Evolutionary conservation across 2,329 filamentous ascomycete genomes (phyloP), one percentile per base, ranked within the genome.

Genomic region (Hortaea werneckii): DNA sequence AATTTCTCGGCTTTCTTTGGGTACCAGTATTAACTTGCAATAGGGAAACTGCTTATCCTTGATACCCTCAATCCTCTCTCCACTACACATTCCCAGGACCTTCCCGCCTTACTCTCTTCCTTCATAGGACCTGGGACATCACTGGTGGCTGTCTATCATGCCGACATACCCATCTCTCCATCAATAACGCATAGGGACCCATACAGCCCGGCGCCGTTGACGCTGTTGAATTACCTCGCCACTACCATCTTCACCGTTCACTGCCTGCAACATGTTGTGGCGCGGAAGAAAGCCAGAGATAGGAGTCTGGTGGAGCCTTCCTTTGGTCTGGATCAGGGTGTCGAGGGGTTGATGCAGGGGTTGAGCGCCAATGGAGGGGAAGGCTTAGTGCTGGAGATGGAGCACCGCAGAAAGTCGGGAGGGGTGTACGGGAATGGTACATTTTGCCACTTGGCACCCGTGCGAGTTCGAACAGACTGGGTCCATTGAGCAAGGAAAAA

Each of bases 401-500:
- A 98, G 65, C 78, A 95, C 55, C 76, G 92, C 8, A 75, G 90
- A 45, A 83, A 88, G 56, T 90, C 84, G 57, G 89, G 90, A 74
- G 88, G 4, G 79, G 82, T 0, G 82, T 94, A 11, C 67, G 75
- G 6, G 90, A 95, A 65, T 76, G 71, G 67, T 83, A 77, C 57
- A 75, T 78, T 51, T 56, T 83, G 13, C 73, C 75, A 1, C 46
- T 53, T 6, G 30, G 29, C 13, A 8, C 35, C 32, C 32, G 9
- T 35, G 9, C n/a, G 32, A 2, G 4, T 34, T 26, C 9, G 9
- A 13, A 42, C 2, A 6, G 3, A 6, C 12, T 3, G 29, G 34
- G 8, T 50, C 32, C 46, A 3, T 35, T 9, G 37, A 12, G 9
- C 37, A 10, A 13, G 20, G 37, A 40, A 20, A 40, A 65, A 38